Evolutionary conservation across 2,329 filamentous ascomycete genomes (phyloP), one percentile per base, ranked within the genome.

Genomic region (Ophiostoma sp.): DNA sequence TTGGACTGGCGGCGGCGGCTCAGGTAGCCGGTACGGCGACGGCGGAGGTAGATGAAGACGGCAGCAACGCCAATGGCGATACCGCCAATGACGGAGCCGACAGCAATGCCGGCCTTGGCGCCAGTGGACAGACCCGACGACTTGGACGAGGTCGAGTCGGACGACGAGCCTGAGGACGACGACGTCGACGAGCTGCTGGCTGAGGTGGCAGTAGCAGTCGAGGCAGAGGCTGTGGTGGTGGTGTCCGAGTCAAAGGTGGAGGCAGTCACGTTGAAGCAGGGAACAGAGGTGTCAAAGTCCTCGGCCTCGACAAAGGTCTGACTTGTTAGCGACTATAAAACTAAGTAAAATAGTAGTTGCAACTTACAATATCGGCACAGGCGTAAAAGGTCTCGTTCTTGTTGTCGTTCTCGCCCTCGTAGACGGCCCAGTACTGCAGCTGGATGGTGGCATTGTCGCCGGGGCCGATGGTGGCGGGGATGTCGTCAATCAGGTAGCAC

Each of bases 201-300:
- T 1, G 57, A 62, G 4, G 57, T 62, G 15, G n/a, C n/a, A 57
- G 52, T 57, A 10, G 57, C 27, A 33, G 57, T 35, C 27, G 57
- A 62, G 15, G 15, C 57, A 4, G 27, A 7, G 15, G 57, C 57
- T 5, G 57, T 62, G 13, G 57, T 62, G 13, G 57, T 62, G 57
- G 27, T 62, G 54, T 69, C 69, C 48, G 67, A 54, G 54, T 70
- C 67, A 66, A 73, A 73, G 20, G 54, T 52, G 20, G 73, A 71
- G 33, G 75, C 71, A 1, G 78, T 80, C 31, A 78, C 77, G 73
- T 80, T 80, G 76, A 80, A 80, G 75, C 79, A 80, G n/a, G 78
- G 78, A 8, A 77, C 74, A 23, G 74, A 72, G 8, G 73, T 67
- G 4, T 70, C 73, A 70, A 80, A 78, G 62, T 77, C 73, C 36